Base-by-base conservation (phyloP, 2,329 filamentous ascomycete genomes). In the Fusarium protoensiforme region DNA sequence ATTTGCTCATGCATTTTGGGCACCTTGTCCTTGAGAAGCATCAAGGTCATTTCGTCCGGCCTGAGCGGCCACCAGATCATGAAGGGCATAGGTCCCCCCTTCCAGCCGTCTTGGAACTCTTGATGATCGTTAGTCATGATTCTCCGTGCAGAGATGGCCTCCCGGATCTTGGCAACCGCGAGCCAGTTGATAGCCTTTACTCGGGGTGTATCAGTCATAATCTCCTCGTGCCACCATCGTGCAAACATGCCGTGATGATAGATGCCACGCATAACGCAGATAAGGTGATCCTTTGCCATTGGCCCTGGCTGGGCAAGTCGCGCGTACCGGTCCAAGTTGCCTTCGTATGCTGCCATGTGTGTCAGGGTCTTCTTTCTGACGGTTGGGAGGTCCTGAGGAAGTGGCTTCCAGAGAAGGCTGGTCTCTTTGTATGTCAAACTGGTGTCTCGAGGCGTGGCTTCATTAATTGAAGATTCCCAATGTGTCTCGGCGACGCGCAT, bases 41-140 rank as follows among this genome's bases (percentile, higher is more conserved):
- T 38, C n/a, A 41, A 22, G n/a, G 39, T 41, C 13, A 20, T 43
- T 3, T 36, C 10, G 1, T 41, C 4, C 38, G 67, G 67, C 0
- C 16, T 16, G 20, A 69, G 33, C 1, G 67, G 67, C 67, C 67
- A 67, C 67, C 67, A 69, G 43, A 69, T 69, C 4, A 60, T 35
- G 4, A 59, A 56, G 5, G 67, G 67, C 58, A 27, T 67, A 6
- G 20, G 4, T 51, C 58, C 64, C 2, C 38, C 2, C 11, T 62
- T 56, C 61, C 58, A 69, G 4, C 24, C 22, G 0, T 63, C 14
- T 13, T 67, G 39, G 5, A 63, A 63, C 7, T n/a, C 24, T 7
- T n/a, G 2, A 1, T 8, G 1, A 16, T 69, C 67, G n/a, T 69
- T 69, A 10, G 67, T 14, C 67, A 69, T 69, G 5, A 69, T 53